Percentiles rank a stretch among this genome's conserved stretches.
Evolutionary conservation across 306 rosid species (phyloP).

Genomic region (Mimosa pudica): DNA sequence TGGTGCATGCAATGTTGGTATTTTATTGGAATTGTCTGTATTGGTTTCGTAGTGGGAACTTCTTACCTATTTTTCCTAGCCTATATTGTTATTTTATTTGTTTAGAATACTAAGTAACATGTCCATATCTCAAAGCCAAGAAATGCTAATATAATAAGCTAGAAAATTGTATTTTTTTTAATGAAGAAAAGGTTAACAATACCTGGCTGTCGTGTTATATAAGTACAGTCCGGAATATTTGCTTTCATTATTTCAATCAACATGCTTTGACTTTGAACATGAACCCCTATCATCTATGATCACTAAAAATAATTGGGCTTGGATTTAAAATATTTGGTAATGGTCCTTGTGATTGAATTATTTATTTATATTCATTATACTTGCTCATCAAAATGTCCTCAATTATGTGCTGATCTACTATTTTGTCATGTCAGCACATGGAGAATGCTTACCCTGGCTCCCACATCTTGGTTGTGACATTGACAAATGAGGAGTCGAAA

Average conservation of each 20-base stretch:
- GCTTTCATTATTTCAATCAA: slow-evolving; percentile 7
- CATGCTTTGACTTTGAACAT: slow-evolving; percentile 35
- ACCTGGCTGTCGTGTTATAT: slow-evolving; percentile 35
- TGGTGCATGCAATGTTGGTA: slow-evolving; percentile 35
- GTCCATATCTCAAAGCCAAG: slow-evolving; percentile 24
- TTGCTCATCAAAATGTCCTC: slow-evolving; percentile 34
- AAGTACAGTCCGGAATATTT: slow-evolving; percentile 13
- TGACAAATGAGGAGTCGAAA: slow-evolving; percentile 93
- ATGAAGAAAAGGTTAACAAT: slow-evolving; percentile 19
- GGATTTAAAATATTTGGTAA: slow-evolving; percentile 13
- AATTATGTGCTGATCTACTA: slow-evolving; percentile 41
- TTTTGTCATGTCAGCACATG: slow-evolving; percentile 83
- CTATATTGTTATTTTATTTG: slow-evolving; percentile 34
- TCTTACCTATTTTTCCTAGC: slow-evolving; percentile 24
- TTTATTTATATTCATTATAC: slow-evolving; percentile 32
- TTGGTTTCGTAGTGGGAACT: slow-evolving; percentile 38
- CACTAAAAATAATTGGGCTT: slow-evolving; percentile 34
- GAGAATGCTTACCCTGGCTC: slow-evolving; percentile 96
- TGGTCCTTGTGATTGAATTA: slow-evolving; percentile 34
- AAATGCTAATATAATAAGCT: slow-evolving; percentile 29
- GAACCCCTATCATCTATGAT: slow-evolving; percentile 3
- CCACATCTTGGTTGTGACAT: slow-evolving; percentile 89
- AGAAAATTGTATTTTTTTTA: slow-evolving; percentile 19
- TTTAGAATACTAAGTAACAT: slow-evolving; percentile 29
- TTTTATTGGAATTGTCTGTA: slow-evolving; percentile 45